Evolutionary conservation across 169 alveolate species (phyloP), one percentile per base, ranked within the genome.

Genomic region (Plasmodium berghei): DNA sequence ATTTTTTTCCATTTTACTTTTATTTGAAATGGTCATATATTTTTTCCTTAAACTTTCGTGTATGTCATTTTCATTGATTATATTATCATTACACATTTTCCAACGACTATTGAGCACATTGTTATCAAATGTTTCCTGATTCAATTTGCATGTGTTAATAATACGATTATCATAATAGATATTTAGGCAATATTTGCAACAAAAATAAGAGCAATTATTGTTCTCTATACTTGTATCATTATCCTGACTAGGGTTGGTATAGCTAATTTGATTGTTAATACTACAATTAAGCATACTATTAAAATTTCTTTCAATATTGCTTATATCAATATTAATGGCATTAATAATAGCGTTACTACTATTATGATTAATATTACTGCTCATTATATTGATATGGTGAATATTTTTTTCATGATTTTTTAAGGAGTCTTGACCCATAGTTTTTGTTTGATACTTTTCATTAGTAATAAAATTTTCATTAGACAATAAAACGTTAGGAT

Each of bases 101-200:
- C 48, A 14, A 28, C 34, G 14, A 9, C n/a, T 59, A 40, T 18
- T 59, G 5, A 73, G 14, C 63, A 64, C 46, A 26, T 34, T 6
- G 26, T 26, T 64, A 70, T 52, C 52, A 63, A 54, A 20, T 40
- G 20, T 14, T 42, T 24, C 52, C 54, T 48, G 18, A 49, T 64
- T 64, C 42, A 20, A 22, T 28, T 77, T 26, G 16, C 54, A 5
- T 49, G 48, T 5, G 26, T 49, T 52, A 28, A 24, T 40, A 26
- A 52, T 12, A 14, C 66, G 42, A 9, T 77, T 46, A 42, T 77
- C 80, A 58, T 63, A 77, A 69, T 63, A 77, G 4, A 66, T 64
- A 67, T 77, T 77, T 52, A 77, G 28, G 70, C 89, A 77, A n/a
- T 64, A 24, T 45, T 77, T 77, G 20, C 89, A 77, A 6, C 49